These are phyloP conservation scores for Zopfia rhizophila DNA, from an alignment of 2,329 filamentous ascomycete species.

Conservation along the genomic window DNA sequence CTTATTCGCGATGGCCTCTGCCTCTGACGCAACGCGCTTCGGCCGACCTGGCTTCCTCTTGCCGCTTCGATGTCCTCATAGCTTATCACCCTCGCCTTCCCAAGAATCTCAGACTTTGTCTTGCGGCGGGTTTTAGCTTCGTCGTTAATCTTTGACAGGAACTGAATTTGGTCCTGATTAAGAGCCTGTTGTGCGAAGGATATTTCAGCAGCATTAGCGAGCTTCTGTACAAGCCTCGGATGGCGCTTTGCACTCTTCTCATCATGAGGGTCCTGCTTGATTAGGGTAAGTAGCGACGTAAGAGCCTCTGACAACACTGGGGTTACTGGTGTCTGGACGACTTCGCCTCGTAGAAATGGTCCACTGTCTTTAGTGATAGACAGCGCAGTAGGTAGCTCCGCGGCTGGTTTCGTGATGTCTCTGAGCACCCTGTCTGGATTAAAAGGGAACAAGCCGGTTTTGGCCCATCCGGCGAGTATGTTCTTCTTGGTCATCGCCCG, in stretches of 20 bases:
- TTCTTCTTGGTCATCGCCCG: slow-evolving; percentile 35
- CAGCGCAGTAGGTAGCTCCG: slow-evolving; percentile 23
- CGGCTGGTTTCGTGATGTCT: slow-evolving; percentile 27
- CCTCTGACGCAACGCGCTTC: slow-evolving; percentile 24
- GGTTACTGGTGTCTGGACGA: slow-evolving; percentile 37
- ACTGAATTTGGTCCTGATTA: slow-evolving; percentile 1
- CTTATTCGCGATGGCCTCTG: too few relatives aligned
- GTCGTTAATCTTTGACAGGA: background rate
- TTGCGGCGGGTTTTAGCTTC: background rate
- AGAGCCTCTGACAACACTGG: slow-evolving; percentile 20
- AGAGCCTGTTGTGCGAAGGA: background rate
- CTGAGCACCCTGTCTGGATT: slow-evolving; percentile 38
- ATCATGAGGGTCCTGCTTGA: slow-evolving; percentile 23
- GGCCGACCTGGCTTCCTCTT: too few relatives aligned
- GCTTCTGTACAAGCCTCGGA: slow-evolving; percentile 6
- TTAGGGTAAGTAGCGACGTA: slow-evolving; percentile 19
- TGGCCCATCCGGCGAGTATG: slow-evolving; percentile 33
- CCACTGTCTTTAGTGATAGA: slow-evolving; percentile 14
- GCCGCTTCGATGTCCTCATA: slow-evolving; percentile 29
- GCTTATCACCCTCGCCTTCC: slow-evolving; percentile 30
- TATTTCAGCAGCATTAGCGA: background rate
- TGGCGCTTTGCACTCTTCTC: background rate
- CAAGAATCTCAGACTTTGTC: background rate
- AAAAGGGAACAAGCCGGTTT: slow-evolving; percentile 32
- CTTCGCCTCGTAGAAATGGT: slow-evolving; percentile 26